Conservation (phyloP, 306 rosid genomes). For the Spatholobus suberectus region DNA sequence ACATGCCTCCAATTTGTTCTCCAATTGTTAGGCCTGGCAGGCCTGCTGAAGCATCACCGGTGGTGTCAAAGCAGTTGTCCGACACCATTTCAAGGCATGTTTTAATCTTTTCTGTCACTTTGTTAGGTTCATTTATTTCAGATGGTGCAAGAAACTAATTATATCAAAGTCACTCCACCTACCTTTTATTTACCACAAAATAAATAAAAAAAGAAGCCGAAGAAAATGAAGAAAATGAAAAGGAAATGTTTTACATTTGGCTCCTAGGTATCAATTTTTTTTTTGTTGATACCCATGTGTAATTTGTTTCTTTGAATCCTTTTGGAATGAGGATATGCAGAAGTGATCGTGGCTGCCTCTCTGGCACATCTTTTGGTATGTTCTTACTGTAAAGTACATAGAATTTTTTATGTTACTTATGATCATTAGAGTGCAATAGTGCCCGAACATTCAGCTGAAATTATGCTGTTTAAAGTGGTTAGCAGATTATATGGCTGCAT, state of each 20-base stretch:
- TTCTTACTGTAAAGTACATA: neutral
- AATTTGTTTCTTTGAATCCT: slow-evolving; percentile 5
- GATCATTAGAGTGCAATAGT: neutral
- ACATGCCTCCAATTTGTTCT: slow-evolving; percentile 98
- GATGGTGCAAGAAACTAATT: slow-evolving; percentile 16
- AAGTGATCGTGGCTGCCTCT: neutral
- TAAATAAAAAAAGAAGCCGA: neutral
- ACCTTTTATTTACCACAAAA: neutral
- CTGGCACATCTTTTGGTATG: neutral
- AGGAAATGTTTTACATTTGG: neutral
- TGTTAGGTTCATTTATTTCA: neutral
- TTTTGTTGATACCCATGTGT: neutral
- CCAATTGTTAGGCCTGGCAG: too few species aligned
- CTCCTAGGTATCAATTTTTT: neutral
- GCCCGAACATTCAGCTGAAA: neutral
- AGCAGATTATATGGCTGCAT: slow-evolving; percentile 23
- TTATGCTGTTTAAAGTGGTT: slow-evolving; percentile 14
- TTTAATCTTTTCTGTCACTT: slow-evolving; percentile 4
- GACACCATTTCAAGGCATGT: too few species aligned
- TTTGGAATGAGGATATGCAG: neutral
- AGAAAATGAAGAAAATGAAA: neutral
- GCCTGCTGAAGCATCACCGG: too few species aligned
- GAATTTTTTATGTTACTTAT: neutral
- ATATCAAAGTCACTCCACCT: neutral
- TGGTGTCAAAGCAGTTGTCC: too few species aligned